A percentile compares a stretch with the other conserved stretches of the same genome.
These are phyloP conservation scores for Dendrobium chrysotoxum DNA, from an alignment of 106 monocot species.

Conservation along the genomic window DNA sequence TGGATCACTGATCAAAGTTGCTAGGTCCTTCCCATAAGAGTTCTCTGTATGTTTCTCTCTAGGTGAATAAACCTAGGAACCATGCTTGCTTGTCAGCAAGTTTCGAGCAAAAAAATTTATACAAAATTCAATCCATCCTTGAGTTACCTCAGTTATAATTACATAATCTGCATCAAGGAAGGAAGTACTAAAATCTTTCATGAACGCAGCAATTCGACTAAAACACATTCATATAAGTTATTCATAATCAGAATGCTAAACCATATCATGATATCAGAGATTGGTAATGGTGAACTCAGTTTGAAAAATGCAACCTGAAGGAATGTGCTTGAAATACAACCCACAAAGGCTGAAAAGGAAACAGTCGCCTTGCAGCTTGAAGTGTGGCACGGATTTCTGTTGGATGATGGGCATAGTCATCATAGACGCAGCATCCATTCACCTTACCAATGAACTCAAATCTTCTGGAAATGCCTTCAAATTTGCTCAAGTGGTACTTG, in stretches of 20 bases:
- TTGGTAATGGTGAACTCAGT: neutral
- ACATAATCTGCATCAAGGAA: conserved; percentile 32
- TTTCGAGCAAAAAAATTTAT: neutral
- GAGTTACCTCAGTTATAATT: conserved; percentile 31
- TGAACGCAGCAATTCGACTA: conserved; percentile 35
- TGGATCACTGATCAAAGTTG: conserved; percentile 22
- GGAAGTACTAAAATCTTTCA: conserved; percentile 31
- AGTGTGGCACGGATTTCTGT: conserved; percentile 38
- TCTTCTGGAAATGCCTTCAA: conserved; percentile 36
- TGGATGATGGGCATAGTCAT: conserved; percentile 53
- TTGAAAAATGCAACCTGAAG: conserved; percentile 24
- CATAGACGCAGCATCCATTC: conserved; percentile 32
- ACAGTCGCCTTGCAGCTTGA: conserved; percentile 30
- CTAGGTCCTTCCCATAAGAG: conserved; percentile 16
- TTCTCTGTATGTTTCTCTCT: conserved; percentile 27
- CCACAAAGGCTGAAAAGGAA: conserved; percentile 25
- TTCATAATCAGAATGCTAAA: neutral
- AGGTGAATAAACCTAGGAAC: conserved; percentile 28
- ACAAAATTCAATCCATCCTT: neutral
- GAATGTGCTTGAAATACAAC: conserved; percentile 46
- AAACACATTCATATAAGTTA: neutral
- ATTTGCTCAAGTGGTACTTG: conserved; percentile 21
- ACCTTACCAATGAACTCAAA: conserved; percentile 36
- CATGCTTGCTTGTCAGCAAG: neutral
- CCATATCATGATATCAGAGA: conserved; percentile 1